Conservation (phyloP, 192 early-diverging fungal species). For the Podila clonocystis region DNA sequence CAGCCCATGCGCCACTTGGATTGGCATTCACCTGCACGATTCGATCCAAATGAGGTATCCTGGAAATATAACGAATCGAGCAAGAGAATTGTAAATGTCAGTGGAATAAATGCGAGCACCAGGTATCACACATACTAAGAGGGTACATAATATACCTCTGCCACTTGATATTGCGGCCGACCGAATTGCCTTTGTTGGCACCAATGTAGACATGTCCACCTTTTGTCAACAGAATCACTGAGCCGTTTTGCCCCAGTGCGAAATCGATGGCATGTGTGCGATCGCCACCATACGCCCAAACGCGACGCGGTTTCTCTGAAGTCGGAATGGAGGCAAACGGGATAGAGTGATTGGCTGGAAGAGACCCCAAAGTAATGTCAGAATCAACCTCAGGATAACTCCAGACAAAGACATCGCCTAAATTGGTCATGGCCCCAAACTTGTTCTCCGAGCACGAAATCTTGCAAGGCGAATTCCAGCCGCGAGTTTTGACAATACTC, state of each 20-base stretch:
- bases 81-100: not conserved
- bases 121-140: not conserved
- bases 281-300: slow-evolving; percentile 65
- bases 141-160: slow-evolving; percentile 18
- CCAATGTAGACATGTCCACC: slow-evolving; percentile 76
- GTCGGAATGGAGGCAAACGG: slow-evolving; percentile 5
- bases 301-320: slow-evolving; percentile 54
- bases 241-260: slow-evolving; percentile 75
- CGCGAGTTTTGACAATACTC: not conserved
- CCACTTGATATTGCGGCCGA: slow-evolving; percentile 47
- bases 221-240: slow-evolving; percentile 70
- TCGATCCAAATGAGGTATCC: slow-evolving; percentile 69
- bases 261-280: slow-evolving; percentile 64
- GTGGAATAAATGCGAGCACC: too few relatives aligned
- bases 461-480: slow-evolving; percentile 23
- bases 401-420: slow-evolving; percentile 45
- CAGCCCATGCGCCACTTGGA: slow-evolving; percentile 71
- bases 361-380: slow-evolving; percentile 30
- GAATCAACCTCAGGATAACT: slow-evolving; percentile 43
- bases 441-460: slow-evolving; percentile 47
- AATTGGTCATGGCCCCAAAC: slow-evolving; percentile 33
- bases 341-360: slow-evolving; percentile 29
- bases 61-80: not conserved
- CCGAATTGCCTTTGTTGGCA: slow-evolving; percentile 29
- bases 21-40: slow-evolving; percentile 64